Evolutionary conservation across 2,329 filamentous ascomycete genomes (phyloP), one percentile per base, ranked within the genome.

Genomic region (Graphilbum sp.): DNA sequence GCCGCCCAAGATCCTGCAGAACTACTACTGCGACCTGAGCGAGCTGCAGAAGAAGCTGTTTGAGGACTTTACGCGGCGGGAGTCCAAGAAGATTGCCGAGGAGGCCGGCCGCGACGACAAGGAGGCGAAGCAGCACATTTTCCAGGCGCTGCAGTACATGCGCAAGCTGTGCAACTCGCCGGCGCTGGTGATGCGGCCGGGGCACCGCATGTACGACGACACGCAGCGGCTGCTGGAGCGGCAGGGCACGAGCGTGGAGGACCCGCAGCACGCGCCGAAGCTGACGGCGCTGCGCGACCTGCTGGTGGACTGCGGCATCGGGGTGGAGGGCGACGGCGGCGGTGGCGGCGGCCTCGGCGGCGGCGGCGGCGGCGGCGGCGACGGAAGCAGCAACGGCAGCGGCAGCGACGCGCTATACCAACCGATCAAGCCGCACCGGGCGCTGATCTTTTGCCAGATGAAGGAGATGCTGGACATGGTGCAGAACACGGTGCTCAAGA

Each of bases 391-490:
- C 27, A 11, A n/a, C 27, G 15, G 15, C 27, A 32, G 30, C 30
- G 16, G 6, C 30, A 71, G 63, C 37, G 71, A 75, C 42, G 70
- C 71, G 2, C 60, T 75, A 15, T 75, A 75, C 50, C 70, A 84
- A 55, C 92, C 87, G 31, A 92, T 98, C 55, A 94, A 90, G 44
- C 90, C 88, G 23, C 90, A 98, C 54, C 83, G 90, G 33, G 92
- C 90, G 1, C 72, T 98, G 21, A 81, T 98, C 47, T 98, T 98
- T 67, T 98, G 90, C 52, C 90, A 98, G 56, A 95, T 98, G 85
- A 98, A 98, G 61, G 90, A 98, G 57, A 98, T 98, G 92, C 69
- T 98, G 19, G 90, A 98, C 57, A 96, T 98, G 74, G 92, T 98
- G 3, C 87, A 96, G 54, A 85, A 81, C 50, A 87, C 88, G 41